Evolutionary conservation across 192 early-diverging fungal genomes (phyloP), one percentile per base, ranked within the genome.

Genomic region (Physocladia obscura): DNA sequence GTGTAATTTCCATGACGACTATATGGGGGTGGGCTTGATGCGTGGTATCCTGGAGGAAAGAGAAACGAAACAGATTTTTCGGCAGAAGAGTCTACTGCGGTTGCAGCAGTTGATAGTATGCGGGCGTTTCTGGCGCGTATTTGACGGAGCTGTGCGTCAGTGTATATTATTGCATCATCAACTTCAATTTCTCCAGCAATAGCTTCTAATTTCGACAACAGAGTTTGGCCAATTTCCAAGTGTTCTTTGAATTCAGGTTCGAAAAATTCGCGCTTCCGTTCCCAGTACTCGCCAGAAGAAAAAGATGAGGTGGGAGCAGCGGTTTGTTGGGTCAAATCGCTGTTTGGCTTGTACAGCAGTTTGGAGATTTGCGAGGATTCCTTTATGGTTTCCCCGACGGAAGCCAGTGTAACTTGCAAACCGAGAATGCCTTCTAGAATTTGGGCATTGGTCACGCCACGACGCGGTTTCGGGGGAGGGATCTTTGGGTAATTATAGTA

Each of bases 401-500:
- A 17, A 1, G 11, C 1, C 2, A 65, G 49, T 51, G 49, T 34
- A 13, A 19, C 17, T 13, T 65, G 44, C 30, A 65, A 34, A 21
- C 36, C 49, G 3, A 13, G 30, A 32, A 65, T 27, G 1, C 62
- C 62, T 15, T 32, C 48, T 15, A 65, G 48, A 26, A 65, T 49
- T 13, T 65, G 22, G 44, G 62, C 49, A n/a, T 65, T 65, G 19
- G 62, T 21, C 6, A 32, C 47, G 17, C 21, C 49, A 30, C 52
- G 49, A 21, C 48, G 44, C 52, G 62, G 48, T 51, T 65, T 65
- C 36, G 26, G 17, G 15, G 62, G 48, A 4, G 47, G 5, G 6
- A 34, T 19, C 62, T 65, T 13, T 31, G n/a, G 17, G n/a, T 2
- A n/a, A 5, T 34, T 32, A n/a, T 13, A 27, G 13, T 19, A 59